Evolutionary conservation across 768 basidiomycete genomes (phyloP), one percentile per base, ranked within the genome.

Genomic region (Boletus bicolor): DNA sequence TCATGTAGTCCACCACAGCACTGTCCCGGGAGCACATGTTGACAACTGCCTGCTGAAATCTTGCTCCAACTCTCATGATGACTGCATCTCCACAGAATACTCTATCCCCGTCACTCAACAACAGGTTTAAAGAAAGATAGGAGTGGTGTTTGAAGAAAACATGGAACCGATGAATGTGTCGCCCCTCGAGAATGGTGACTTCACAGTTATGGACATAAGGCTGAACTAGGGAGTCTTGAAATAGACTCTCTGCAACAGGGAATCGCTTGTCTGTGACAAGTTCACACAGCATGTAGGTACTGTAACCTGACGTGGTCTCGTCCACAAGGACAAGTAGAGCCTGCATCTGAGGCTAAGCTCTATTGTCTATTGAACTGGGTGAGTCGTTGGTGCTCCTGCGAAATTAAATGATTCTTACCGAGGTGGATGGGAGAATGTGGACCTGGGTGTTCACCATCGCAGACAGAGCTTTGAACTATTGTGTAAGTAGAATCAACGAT

Each of bases 181-280:
- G 30, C 4, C 52, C 59, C 9, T 60, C 44, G 8, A 6, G 4
- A 1, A 60, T 5, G 3, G 10, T 39, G 3, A 60, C 49, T 0
- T 53, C 19, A 19, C 59, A 58, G 32, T 60, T 49, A 21, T 60
- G 56, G 9, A 59, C 15, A 11, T 59, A 57, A 12, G 51, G 54
- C 14, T 58, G 57, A 8, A 51, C 4, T 1, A 9, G 6, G 2
- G 54, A 44, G 14, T 58, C 37, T 48, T 58, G 38, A 1, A 58
- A 34, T 0, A 58, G 43, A 15, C 54, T 50, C 21, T 58, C 48
- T 8, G 49, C 37, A n/a, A 58, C 28, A 36, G 53, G 53, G 14
- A 55, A 58, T 8, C 36, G 3, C 28, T 45, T 17, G 8, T 24
- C 8, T 7, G 26, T 12, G 41, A 57, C 12, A 12, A 3, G 7